Evolutionary conservation across 148 eudicot species (phyloP).

Genomic region (Cornus kousa): DNA sequence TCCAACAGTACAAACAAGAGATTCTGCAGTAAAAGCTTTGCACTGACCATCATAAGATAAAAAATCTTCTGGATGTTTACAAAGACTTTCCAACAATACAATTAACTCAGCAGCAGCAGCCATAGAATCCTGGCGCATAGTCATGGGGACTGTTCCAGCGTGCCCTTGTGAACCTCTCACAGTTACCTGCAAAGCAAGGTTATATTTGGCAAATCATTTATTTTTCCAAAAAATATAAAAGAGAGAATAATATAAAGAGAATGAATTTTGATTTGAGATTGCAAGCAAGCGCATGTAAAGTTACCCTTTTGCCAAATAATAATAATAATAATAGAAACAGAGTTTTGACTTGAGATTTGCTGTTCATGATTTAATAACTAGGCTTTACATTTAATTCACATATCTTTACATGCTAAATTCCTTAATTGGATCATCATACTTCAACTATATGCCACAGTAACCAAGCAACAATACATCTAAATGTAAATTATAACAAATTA

Average conservation of each 20-base stretch:
- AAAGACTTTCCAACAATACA: conserved; percentile 68
- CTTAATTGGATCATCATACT: background rate
- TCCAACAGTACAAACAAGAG: conserved; percentile 98
- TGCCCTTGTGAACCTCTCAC: conserved; percentile 97
- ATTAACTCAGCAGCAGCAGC: conserved; percentile 93
- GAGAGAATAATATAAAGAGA: too few relatives aligned
- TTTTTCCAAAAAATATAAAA: too few relatives aligned
- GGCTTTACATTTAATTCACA: background rate
- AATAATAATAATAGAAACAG: background rate
- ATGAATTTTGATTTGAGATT: too few relatives aligned
- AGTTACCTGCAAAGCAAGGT: conserved; percentile 66
- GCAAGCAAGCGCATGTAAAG: too few relatives aligned
- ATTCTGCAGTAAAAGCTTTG: conserved; percentile 39
- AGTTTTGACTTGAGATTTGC: background rate
- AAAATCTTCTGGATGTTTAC: conserved; percentile 68
- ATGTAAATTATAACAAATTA: too few relatives aligned
- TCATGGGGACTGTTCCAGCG: conserved; percentile 99
- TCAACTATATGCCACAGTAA: background rate
- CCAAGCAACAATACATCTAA: too few relatives aligned
- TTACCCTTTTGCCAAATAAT: too few relatives aligned
- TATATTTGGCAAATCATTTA: background rate
- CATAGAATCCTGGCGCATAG: conserved; percentile 97
- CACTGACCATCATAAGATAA: conserved; percentile 72
- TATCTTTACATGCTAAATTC: too few relatives aligned
- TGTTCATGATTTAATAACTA: background rate